phyloP scores from a whole-genome alignment of 2,329 filamentous ascomycete species.

The Fonsecaea monophora region DNA sequence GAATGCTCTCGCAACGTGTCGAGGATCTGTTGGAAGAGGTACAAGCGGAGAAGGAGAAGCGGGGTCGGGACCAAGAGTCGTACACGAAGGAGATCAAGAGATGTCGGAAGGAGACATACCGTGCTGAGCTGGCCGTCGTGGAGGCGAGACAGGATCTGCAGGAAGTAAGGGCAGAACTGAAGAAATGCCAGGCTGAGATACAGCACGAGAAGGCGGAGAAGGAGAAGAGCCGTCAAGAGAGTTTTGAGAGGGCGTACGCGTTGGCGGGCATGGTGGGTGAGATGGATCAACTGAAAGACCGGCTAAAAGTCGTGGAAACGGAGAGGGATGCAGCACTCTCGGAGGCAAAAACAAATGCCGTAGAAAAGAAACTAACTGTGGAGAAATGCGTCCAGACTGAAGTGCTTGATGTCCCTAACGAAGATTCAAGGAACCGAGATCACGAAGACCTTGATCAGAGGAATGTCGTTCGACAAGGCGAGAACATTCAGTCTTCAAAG shows the following conservation, averaged over 20 bases:
- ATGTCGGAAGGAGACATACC: slow-evolving; percentile 64
- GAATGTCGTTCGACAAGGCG: slow-evolving; percentile 4
- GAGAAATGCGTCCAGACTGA: slow-evolving; percentile 17
- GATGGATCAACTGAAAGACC: slow-evolving; percentile 51
- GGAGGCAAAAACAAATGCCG: slow-evolving; percentile 24
- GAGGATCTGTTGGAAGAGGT: slow-evolving; percentile 60
- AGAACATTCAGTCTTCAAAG: slow-evolving; percentile 5
- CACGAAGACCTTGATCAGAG: not conserved
- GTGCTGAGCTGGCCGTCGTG: slow-evolving; percentile 60
- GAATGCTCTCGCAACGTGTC: slow-evolving; percentile 53
- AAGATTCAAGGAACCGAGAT: not conserved
- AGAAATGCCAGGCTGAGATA: slow-evolving; percentile 60
- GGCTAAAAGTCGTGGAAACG: slow-evolving; percentile 49
- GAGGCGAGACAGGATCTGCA: slow-evolving; percentile 62
- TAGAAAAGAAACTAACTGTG: slow-evolving; percentile 11
- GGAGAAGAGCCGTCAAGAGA: slow-evolving; percentile 55
- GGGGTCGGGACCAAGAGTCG: slow-evolving; percentile 54
- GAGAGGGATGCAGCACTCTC: slow-evolving; percentile 42
- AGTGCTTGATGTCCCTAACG: not conserved
- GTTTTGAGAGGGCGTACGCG: slow-evolving; percentile 56
- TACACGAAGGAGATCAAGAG: slow-evolving; percentile 65
- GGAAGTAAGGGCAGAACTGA: slow-evolving; percentile 52
- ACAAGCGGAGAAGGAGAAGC: slow-evolving; percentile 58
- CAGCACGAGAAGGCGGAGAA: slow-evolving; percentile 56
- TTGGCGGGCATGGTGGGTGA: slow-evolving; percentile 55